Percentiles rank a stretch among this genome's conserved stretches.
Evolutionary conservation across 2,329 filamentous ascomycete species (phyloP).

Genomic region (Colletotrichum cuscutae): DNA sequence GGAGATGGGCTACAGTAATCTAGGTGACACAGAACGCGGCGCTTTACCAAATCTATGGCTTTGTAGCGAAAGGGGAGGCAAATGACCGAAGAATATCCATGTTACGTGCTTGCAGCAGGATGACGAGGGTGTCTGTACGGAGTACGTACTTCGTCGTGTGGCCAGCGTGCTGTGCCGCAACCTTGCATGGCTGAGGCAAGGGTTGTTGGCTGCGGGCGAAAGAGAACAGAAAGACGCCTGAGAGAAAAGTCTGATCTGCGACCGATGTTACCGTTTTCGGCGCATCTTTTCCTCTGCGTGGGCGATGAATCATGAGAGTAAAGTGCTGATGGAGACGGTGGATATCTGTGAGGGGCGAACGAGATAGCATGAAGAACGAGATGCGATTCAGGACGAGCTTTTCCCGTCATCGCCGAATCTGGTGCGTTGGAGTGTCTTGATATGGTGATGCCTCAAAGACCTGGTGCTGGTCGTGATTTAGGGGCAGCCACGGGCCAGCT

Average conservation of each 20-base stretch:
- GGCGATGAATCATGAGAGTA: background rate
- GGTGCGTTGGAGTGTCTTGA: background rate
- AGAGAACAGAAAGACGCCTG: too few relatives aligned
- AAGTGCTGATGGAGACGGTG: background rate
- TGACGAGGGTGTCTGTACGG: background rate
- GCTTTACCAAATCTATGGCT: background rate
- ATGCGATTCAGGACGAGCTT: background rate
- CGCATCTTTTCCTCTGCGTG: background rate
- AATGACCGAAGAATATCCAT: background rate
- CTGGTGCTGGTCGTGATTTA: background rate
- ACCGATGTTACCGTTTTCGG: background rate
- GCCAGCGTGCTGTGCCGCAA: background rate
- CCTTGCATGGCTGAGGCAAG: background rate
- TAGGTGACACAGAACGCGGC: background rate
- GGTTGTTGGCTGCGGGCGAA: background rate
- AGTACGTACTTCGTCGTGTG: background rate
- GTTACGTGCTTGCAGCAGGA: background rate
- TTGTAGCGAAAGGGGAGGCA: background rate
- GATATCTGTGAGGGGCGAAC: background rate
- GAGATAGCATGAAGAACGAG: background rate
- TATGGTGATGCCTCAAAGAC: background rate
- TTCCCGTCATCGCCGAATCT: background rate
- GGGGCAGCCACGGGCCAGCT: background rate
- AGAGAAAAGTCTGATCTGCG: constrained; percentile 1
- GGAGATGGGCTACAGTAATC: background rate